These are phyloP conservation scores for Phaeophleospora eucalypticola DNA, from an alignment of 2,329 filamentous ascomycete species.

Conservation along the genomic window DNA sequence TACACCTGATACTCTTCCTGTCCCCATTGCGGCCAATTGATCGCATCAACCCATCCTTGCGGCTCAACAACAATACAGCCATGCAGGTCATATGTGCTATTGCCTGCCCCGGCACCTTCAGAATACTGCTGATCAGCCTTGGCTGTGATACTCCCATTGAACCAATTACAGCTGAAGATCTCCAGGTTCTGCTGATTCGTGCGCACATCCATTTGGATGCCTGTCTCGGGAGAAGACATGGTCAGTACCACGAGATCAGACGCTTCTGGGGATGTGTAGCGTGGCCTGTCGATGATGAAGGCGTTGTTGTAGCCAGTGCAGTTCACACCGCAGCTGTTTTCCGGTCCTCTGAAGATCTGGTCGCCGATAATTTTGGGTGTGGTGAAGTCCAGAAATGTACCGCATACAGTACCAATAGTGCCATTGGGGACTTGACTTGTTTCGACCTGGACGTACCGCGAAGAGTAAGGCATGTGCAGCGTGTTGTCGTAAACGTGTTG, in stretches of 20 bases:
- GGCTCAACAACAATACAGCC: slow-evolving; percentile 66
- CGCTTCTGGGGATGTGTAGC: slow-evolving; percentile 17
- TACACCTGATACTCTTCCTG: slow-evolving; percentile 52
- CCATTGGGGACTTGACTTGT: slow-evolving; percentile 27
- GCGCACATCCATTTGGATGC: slow-evolving; percentile 23
- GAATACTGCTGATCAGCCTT: slow-evolving; percentile 24
- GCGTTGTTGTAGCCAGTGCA: slow-evolving; percentile 48
- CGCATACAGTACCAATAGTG: slow-evolving; percentile 41
- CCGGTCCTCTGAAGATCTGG: slow-evolving; percentile 17
- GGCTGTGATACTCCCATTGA: slow-evolving; percentile 24
- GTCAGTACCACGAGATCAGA: slow-evolving; percentile 17
- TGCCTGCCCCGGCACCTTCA: background rate
- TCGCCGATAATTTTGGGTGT: slow-evolving; percentile 16
- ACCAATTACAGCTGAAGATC: slow-evolving; percentile 25
- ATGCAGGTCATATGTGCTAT: slow-evolving; percentile 6
- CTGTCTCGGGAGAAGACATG: slow-evolving; percentile 18
- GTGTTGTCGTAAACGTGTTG: slow-evolving; percentile 64
- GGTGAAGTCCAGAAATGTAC: slow-evolving; percentile 25
- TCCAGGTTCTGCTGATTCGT: slow-evolving; percentile 27
- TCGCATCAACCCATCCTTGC: slow-evolving; percentile 72
- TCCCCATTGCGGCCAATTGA: slow-evolving; percentile 90
- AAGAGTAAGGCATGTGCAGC: slow-evolving; percentile 64
- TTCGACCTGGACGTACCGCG: slow-evolving; percentile 21
- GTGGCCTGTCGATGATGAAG: slow-evolving; percentile 11
- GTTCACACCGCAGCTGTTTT: slow-evolving; percentile 61